Percentiles rank a stretch among this genome's conserved stretches.
These are phyloP conservation scores for Penicillium sp. DNA, from an alignment of 2,329 filamentous ascomycete genomes.

Conservation along the genomic window DNA sequence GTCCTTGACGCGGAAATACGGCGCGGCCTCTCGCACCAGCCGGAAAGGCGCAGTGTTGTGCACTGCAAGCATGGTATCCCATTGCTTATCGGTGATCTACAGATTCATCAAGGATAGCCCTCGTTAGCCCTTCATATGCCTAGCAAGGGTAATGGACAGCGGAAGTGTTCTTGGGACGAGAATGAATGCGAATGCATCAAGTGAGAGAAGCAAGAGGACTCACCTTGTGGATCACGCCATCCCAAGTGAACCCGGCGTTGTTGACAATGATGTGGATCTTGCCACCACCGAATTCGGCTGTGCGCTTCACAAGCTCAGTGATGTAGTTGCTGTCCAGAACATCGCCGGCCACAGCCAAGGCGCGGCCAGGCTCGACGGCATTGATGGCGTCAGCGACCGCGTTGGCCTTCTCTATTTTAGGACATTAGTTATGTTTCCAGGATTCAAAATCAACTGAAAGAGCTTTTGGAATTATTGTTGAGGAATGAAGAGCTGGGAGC, in stretches of 20 bases:
- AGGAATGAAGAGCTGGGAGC: background rate
- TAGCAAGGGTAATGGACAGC: background rate
- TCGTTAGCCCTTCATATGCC: background rate
- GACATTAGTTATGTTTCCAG: background rate
- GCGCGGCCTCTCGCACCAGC: conserved; percentile 75
- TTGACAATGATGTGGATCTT: conserved; percentile 93
- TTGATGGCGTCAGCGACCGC: conserved; percentile 72
- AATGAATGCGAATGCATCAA: background rate
- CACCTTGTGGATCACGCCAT: conserved; percentile 84
- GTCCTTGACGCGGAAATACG: conserved; percentile 86
- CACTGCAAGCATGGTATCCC: conserved; percentile 81
- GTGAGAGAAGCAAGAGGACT: conserved; percentile 2
- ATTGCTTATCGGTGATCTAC: conserved; percentile 82
- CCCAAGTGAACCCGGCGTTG: conserved; percentile 91
- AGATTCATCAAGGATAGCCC: background rate
- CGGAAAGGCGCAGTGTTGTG: conserved; percentile 86
- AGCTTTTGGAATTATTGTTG: background rate
- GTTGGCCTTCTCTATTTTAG: conserved; percentile 64
- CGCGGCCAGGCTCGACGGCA: conserved; percentile 59
- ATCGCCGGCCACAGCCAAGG: conserved; percentile 74
- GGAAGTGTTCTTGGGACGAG: background rate
- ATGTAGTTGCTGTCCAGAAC: conserved; percentile 72
- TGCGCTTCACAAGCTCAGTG: conserved; percentile 68
- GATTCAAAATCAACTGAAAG: background rate
- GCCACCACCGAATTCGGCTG: conserved; percentile 77